Base-by-base conservation (phyloP, 306 rosid genomes). In the Cajanus cajan region DNA sequence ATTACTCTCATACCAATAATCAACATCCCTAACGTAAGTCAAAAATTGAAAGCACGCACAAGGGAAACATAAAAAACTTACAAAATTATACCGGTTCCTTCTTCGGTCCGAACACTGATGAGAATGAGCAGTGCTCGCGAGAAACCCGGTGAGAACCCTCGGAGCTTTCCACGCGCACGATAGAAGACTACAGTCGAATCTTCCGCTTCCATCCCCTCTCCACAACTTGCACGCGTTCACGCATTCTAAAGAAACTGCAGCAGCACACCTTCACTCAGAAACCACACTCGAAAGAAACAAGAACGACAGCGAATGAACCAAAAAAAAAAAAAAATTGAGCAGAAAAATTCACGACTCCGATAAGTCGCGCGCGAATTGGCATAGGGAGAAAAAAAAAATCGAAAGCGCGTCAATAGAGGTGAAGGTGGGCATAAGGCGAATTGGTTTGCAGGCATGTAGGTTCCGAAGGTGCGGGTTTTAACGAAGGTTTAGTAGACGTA, bases 121-220 rank as follows among this genome's bases (percentile, higher is more conserved):
- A 62, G 94, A 78, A 75, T 90, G 90, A 78, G 97, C 92, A 4
- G 99, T 93, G 82, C 93, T 93, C 1, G 99, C 98, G 69, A 95
- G 96, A 78, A 91, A 95, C 8, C 99, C 99, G 15, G 97, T 88
- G 79, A 95, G 89, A 73, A 83, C 89, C 89, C 99, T 93, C 2
- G 99, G 99, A 81, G 96, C 96, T 84, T 95, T 95, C 88, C 93
- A 93, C 44, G 98, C 98, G 82, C 94, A 93, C 11, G 96, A 93
- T 37, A 91, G 89, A 75, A 82, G 73, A 82, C 83, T 91, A 81
- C 97, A 95, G 68, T 93, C 99, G 45, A 89, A 85, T 87, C 88
- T 93, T 79, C 94, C 98, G 58, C 81, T 87, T 79, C 94, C 94
- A 73, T 91, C 94, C 79, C 90, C 91, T 82, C 92, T 93, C 68